These are phyloP conservation scores for Pyrenopolyporus hunteri DNA, from an alignment of 495 filamentous ascomycete genomes.

Conservation along the genomic window DNA sequence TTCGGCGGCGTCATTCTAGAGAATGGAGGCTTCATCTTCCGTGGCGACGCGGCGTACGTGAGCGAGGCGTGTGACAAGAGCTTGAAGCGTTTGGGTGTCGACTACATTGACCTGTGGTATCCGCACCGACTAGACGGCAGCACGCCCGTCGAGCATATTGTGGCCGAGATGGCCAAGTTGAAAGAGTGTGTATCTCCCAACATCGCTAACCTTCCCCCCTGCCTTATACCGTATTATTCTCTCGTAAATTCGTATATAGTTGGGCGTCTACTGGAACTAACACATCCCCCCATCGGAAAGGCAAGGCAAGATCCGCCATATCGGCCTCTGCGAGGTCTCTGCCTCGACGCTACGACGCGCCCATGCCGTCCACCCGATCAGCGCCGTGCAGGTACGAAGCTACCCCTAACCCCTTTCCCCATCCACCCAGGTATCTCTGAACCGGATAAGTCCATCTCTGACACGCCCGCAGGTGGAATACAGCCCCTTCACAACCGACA, in stretches of 20 bases:
- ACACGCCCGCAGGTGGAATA: conserved; percentile 62
- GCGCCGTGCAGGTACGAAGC: conserved; percentile 55
- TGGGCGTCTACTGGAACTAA: background rate
- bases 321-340: conserved; percentile 64
- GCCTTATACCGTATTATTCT: no score
- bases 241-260: background rate
- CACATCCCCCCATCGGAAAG: conserved; percentile 7
- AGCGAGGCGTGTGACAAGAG: conserved; percentile 54
- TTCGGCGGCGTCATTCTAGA: conserved; percentile 48
- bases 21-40: conserved; percentile 32
- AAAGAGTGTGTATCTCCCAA: conserved; percentile 48
- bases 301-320: conserved; percentile 63
- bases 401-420: background rate
- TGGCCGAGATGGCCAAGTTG: conserved; percentile 54
- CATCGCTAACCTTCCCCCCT: background rate
- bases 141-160: conserved; percentile 55
- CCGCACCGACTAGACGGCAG: conserved; percentile 39
- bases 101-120: conserved; percentile 58
- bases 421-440: no score
- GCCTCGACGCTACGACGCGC: conserved; percentile 64
- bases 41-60: conserved; percentile 57
- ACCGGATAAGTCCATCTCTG: no score
- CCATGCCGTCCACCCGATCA: conserved; percentile 62
- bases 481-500: conserved; percentile 63
- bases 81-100: conserved; percentile 52